Conservation (phyloP, 2,329 filamentous ascomycete genomes). For the Neonectria punicea region DNA sequence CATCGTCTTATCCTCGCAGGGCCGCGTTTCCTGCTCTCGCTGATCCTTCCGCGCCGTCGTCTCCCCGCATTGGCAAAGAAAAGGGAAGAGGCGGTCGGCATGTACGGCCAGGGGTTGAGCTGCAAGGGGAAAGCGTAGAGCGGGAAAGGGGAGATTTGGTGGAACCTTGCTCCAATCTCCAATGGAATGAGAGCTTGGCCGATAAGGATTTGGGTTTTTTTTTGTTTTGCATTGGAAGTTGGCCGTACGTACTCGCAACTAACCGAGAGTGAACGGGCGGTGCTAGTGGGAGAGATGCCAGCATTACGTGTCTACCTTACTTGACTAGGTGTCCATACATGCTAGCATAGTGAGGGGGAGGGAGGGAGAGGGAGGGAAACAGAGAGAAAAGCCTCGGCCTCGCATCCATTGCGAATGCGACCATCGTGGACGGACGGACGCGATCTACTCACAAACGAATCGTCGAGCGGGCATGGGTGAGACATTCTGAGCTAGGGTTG, state of each 20-base stretch:
- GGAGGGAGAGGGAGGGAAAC: too few species aligned
- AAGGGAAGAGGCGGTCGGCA: constrained; percentile 8
- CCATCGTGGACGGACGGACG: too few species aligned
- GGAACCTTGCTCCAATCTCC: background rate
- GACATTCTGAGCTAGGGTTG: background rate
- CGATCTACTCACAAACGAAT: background rate
- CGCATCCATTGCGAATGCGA: background rate
- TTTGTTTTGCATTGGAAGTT: background rate
- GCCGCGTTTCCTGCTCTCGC: background rate
- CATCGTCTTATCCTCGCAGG: constrained; percentile 26
- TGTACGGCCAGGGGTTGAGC: background rate
- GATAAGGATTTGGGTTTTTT: background rate
- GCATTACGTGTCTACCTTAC: too few species aligned
- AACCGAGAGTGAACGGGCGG: too few species aligned
- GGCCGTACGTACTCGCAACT: background rate
- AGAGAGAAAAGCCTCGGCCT: too few species aligned
- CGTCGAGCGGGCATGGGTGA: background rate
- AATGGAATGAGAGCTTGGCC: background rate
- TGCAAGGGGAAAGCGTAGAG: background rate
- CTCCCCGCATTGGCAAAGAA: background rate
- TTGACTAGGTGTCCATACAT: too few species aligned
- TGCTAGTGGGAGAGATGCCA: too few species aligned
- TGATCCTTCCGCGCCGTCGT: background rate
- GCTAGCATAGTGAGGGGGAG: too few species aligned
- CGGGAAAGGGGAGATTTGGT: constrained; percentile 2